These are phyloP conservation scores for Scleromitrula shiraiana DNA, from an alignment of 2,329 filamentous ascomycete genomes.

Conservation along the genomic window DNA sequence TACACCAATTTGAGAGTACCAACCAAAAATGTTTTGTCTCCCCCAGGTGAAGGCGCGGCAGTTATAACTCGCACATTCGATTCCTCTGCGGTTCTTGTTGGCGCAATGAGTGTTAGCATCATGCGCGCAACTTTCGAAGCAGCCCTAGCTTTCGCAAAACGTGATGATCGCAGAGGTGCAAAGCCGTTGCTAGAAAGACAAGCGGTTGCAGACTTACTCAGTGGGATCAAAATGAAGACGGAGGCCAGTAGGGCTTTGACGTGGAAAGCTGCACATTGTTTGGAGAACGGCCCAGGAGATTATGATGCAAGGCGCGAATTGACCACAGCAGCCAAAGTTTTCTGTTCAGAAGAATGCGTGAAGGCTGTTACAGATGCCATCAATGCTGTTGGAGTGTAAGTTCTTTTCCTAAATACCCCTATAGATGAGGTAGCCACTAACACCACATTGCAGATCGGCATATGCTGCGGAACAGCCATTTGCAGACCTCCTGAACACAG, in stretches of 20 bases:
- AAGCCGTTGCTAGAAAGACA: slow-evolving; percentile 40
- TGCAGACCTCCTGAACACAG: slow-evolving; percentile 36
- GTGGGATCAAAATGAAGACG: slow-evolving; percentile 42
- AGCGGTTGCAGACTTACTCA: slow-evolving; percentile 18
- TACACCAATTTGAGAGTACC: slow-evolving; percentile 43
- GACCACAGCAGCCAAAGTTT: slow-evolving; percentile 43
- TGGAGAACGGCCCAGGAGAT: slow-evolving; percentile 33
- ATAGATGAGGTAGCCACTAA: slow-evolving; percentile 5
- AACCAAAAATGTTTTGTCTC: slow-evolving; percentile 37
- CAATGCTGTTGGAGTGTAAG: slow-evolving; percentile 42
- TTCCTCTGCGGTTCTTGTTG: slow-evolving; percentile 39
- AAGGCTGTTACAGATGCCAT: slow-evolving; percentile 42
- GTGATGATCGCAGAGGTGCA: slow-evolving; percentile 37
- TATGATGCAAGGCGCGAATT: slow-evolving; percentile 32
- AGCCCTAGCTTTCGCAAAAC: slow-evolving; percentile 42
- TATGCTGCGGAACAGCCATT: slow-evolving; percentile 29
- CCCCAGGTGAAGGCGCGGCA: slow-evolving; percentile 35
- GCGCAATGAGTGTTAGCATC: slow-evolving; percentile 45
- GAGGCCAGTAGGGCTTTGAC: slow-evolving; percentile 42
- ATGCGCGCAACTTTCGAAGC: slow-evolving; percentile 46
- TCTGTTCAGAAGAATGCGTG: slow-evolving; percentile 41
- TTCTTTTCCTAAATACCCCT: not conserved
- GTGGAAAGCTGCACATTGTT: slow-evolving; percentile 41
- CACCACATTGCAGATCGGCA: slow-evolving; percentile 1
- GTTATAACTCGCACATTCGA: slow-evolving; percentile 37